Percentiles rank a stretch among this genome's conserved stretches.
Conservation (phyloP, 2,329 filamentous ascomycete species). For the Alternaria metachromatica region DNA sequence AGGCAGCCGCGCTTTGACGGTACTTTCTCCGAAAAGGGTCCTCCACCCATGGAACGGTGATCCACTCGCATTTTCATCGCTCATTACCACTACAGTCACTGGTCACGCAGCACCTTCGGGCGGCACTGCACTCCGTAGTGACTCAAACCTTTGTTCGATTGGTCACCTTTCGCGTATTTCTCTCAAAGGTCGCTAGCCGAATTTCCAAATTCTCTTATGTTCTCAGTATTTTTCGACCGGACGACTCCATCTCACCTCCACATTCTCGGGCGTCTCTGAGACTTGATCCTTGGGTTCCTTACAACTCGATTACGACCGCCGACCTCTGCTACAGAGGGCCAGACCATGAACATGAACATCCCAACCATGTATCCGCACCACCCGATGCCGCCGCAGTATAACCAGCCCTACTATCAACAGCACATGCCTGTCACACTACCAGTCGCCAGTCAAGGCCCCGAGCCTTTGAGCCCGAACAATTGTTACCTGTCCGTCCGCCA, state of each 20-base stretch:
- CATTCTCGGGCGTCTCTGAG: neutral
- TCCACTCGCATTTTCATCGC: neutral
- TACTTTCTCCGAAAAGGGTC: neutral
- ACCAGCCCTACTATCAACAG: neutral
- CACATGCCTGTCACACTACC: neutral
- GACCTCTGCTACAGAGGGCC: neutral
- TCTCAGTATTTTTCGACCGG: neutral
- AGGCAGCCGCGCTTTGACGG: neutral
- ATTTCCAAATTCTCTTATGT: neutral
- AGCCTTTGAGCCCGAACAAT: neutral
- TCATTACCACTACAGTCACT: neutral
- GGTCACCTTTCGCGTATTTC: neutral
- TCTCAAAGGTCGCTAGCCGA: neutral
- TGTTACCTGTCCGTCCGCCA: conserved; percentile 59
- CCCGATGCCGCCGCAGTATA: neutral
- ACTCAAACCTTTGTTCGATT: conserved; percentile 6
- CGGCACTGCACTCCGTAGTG: neutral
- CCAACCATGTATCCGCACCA: neutral
- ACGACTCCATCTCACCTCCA: neutral
- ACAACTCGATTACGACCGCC: neutral
- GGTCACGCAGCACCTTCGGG: neutral
- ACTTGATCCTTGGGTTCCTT: neutral
- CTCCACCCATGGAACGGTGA: conserved; percentile 2
- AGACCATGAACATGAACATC: neutral
- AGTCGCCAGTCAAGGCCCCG: neutral